Conservation (phyloP, 2,329 filamentous ascomycete species). For the Pseudogymnoascus destructans region DNA sequence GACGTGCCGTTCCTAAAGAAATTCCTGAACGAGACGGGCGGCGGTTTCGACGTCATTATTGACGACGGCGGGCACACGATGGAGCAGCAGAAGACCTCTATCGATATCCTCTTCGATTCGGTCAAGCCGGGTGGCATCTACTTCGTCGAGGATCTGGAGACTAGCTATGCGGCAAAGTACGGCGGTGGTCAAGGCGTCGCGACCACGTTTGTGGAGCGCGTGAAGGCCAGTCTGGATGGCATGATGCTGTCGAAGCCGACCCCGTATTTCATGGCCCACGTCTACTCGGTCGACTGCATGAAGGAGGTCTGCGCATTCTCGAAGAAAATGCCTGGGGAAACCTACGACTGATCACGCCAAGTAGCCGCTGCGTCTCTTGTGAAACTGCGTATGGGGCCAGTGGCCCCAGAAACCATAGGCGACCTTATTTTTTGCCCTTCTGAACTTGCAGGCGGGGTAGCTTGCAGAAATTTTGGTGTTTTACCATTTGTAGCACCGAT, state of each 20-base stretch:
- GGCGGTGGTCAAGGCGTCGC: slow-evolving; percentile 17
- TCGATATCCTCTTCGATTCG: slow-evolving; percentile 28
- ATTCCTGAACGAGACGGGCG: slow-evolving; percentile 26
- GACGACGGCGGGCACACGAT: slow-evolving; percentile 31
- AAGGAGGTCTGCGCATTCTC: slow-evolving; percentile 23
- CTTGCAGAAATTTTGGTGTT: background rate
- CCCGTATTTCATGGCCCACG: slow-evolving; percentile 20
- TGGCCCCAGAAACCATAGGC: background rate
- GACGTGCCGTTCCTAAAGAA: slow-evolving; percentile 27
- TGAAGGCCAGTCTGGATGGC: slow-evolving; percentile 22
- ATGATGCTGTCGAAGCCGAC: slow-evolving; percentile 17
- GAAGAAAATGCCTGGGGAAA: slow-evolving; percentile 16
- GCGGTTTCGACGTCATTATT: slow-evolving; percentile 30
- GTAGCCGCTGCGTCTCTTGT: background rate
- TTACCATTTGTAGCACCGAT: background rate
- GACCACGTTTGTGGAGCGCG: slow-evolving; percentile 14
- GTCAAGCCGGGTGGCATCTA: slow-evolving; percentile 29
- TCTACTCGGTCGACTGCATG: slow-evolving; percentile 23
- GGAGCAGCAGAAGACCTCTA: slow-evolving; percentile 28
- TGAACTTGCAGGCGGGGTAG: background rate
- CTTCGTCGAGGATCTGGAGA: slow-evolving; percentile 27
- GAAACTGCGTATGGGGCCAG: background rate
- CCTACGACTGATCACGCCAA: background rate
- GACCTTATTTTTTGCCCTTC: background rate
- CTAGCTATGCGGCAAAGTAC: slow-evolving; percentile 21